phyloP scores from a whole-genome alignment of 2,329 filamentous ascomycete genomes.

The Exutisphaerella laricina region DNA sequence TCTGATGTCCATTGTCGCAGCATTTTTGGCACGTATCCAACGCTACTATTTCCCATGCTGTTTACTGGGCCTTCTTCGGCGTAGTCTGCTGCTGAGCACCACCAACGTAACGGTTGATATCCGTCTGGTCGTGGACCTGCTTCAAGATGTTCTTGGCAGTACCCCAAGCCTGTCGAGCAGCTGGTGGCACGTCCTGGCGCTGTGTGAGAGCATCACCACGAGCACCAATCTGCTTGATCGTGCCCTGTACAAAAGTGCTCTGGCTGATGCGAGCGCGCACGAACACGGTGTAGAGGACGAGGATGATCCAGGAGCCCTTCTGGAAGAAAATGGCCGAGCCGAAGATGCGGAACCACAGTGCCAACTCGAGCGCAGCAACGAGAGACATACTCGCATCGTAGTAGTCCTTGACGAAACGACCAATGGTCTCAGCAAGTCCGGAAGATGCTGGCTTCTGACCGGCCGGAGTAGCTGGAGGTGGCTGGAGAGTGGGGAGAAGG shows the following conservation, averaged over 20 bases:
- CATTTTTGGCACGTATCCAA: not conserved
- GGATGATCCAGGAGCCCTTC: conserved; percentile 83
- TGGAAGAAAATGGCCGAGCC: conserved; percentile 80
- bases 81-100: conserved; percentile 36
- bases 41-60: not conserved
- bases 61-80: conserved; percentile 61
- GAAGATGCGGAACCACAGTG: conserved; percentile 77
- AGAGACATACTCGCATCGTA: conserved; percentile 95
- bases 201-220: conserved; percentile 76
- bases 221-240: conserved; percentile 65
- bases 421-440: conserved; percentile 74
- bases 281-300: conserved; percentile 83
- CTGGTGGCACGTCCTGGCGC: conserved; percentile 80
- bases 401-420: conserved; percentile 93
- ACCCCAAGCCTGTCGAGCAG: conserved; percentile 73
- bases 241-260: conserved; percentile 85
- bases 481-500: conserved; percentile 79
- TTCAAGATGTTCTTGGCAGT: conserved; percentile 65
- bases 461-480: conserved; percentile 50
- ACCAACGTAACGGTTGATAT: conserved; percentile 52
- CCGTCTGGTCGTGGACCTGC: conserved; percentile 74
- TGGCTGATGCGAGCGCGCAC: conserved; percentile 84
- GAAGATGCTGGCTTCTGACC: conserved; percentile 55
- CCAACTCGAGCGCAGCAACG: conserved; percentile 81
- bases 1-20: not conserved